Base-by-base conservation (phyloP, 805 yeast genomes). In the Candida coleopterorum region DNA sequence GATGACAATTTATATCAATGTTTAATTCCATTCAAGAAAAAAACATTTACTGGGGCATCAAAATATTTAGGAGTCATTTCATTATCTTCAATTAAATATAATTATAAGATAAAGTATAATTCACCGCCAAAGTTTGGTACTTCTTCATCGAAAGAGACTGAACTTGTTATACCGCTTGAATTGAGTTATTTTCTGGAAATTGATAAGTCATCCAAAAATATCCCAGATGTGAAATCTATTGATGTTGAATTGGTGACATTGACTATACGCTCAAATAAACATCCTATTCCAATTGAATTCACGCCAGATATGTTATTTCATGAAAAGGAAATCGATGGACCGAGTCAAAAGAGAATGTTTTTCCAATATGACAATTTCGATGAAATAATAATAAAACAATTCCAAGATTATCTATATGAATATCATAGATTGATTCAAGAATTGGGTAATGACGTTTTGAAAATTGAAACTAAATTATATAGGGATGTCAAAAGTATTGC, bases 231-330 rank as follows among this genome's bases (percentile, higher is more conserved):
- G 34, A 65, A 62, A 42, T 45, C 50, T 4, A 30, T 64, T 7
- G 43, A 49, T n/a, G 47, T 58, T 10, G 72, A 67, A 34, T 47
- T 67, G 36, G 59, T 62, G 17, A 63, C 48, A 4, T 52, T 58
- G n/a, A 62, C 70, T 2, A 48, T 62, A 9, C 40, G 60, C 22
- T 58, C 70, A 2, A 49, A 48, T 16, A 64, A 62, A 33, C 52
- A 64, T 34, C 52, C 45, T 7, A 58, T 67, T 11, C 73, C 73
- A 2, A 49, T 67, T 5, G 70, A 65, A 28, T 46, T 67, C 41
- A 59, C 56, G 39, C 68, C 61, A 37, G 70, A 63, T 18, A 55
- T 64, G 58, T 60, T 63, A 38, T 62, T 63, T 42, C 43, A 48
- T 11, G 67, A 62, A 29, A 56, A 57, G 16, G 59, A 58, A 21